Conservation (phyloP, 2,329 filamentous ascomycete species). For the Lachnellula occidentalis region DNA sequence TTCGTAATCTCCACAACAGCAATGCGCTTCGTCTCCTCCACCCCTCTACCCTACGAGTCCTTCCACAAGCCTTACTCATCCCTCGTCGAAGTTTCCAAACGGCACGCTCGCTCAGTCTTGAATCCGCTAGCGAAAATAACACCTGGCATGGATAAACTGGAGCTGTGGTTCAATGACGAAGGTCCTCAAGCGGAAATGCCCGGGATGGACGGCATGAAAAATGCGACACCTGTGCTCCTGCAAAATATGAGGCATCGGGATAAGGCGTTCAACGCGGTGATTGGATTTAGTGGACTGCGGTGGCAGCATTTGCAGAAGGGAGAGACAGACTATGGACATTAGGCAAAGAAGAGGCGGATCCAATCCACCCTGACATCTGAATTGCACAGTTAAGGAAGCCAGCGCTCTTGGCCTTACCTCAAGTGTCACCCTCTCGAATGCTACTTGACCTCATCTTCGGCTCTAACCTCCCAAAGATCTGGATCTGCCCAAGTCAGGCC, state of each 20-base stretch:
- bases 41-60: neutral
- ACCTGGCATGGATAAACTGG: conserved; percentile 14
- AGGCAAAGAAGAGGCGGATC: too few species aligned
- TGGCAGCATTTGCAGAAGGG: conserved; percentile 31
- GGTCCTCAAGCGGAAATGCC: neutral
- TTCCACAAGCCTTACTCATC: conserved; percentile 11
- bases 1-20: conserved; percentile 13
- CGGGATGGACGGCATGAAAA: conserved; percentile 9
- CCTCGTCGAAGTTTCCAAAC: conserved; percentile 20
- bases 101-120: conserved; percentile 7
- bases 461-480: too few species aligned
- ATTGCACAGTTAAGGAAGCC: too few species aligned
- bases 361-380: too few species aligned
- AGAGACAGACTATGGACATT: too few species aligned
- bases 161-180: conserved; percentile 11
- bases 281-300: conserved; percentile 32
- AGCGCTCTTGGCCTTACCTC: too few species aligned
- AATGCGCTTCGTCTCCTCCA: conserved; percentile 11
- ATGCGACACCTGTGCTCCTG: conserved; percentile 7
- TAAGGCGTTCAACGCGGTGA: conserved; percentile 33
- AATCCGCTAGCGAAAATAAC: conserved; percentile 12
- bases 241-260: conserved; percentile 31
- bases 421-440: too few species aligned
- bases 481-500: too few species aligned
- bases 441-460: too few species aligned